Base-by-base conservation (phyloP, 176 grass and related monocot species). In the Bolboschoenus planiculmis region DNA sequence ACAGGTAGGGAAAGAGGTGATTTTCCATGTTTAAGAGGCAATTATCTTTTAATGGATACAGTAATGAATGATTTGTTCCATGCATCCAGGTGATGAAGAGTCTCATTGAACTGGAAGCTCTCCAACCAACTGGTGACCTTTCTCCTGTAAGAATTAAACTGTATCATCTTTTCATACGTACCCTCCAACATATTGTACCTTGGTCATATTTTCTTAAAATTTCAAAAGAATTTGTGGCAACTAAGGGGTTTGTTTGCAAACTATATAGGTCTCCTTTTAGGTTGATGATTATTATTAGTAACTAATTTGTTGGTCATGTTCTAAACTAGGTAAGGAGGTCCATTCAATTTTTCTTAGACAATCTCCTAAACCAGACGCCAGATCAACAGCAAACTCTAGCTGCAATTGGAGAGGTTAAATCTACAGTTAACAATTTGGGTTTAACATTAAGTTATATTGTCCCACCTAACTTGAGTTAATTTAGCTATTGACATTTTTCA, bases 101-200 rank as follows among this genome's bases (percentile, higher is more conserved):
- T 90, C 85, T 98, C 39, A 93, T 98, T 95, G 90, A 98, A 78
- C 87, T 98, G 13, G 92, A 93, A 93, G 88, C 90, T 83, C 92
- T 94, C 23, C 92, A 94, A 85, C 85, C 95, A 51, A 98, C 95
- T 20, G 95, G 92, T 66, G 95, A 95, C 64, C 85, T 98, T 71
- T 98, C 95, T 78, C 87, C 95, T 79, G 95, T 98, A 87, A 63
- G 90, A 89, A 64, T 51, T 68, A 87, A 76, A 61, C 40, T 61
- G 53, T 29, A 40, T 64, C 31, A 15, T 40, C 14, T 61, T 39
- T 21, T 63, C 36, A 15, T 39, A 48, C 11, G 59, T 57, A 56
- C 26, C 51, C 24, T 80, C 1, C 53, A 58, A 80, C n/a, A 53
- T 39, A 55, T 58, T 40, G 50, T 40, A 80, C 35, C 16, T 8